A percentile compares a stretch with the other conserved stretches of the same genome.
phyloP scores from a whole-genome alignment of 768 basidiomycete species.

The Suillus tomentosus region DNA sequence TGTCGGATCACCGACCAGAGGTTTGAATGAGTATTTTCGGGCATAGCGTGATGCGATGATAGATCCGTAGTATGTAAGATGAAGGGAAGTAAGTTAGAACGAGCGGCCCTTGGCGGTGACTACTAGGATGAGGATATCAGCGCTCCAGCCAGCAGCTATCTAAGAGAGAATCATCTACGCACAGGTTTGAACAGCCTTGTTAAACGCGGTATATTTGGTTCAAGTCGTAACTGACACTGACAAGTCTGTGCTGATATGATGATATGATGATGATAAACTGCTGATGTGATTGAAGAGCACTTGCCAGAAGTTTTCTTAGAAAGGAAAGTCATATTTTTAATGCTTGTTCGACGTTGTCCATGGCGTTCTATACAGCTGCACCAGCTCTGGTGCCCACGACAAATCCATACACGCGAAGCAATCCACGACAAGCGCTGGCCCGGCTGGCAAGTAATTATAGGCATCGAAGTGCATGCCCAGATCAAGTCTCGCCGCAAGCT shows the following conservation, averaged over 20 bases:
- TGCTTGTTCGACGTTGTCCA: slow-evolving; percentile 24
- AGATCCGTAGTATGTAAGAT: not conserved
- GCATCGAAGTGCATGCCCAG: slow-evolving; percentile 96
- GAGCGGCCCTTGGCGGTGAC: not conserved
- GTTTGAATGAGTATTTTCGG: not conserved
- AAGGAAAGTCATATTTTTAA: slow-evolving; percentile 22
- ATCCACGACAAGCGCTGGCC: slow-evolving; percentile 57
- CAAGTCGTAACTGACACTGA: not conserved
- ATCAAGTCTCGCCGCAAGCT: slow-evolving; percentile 86
- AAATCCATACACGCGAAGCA: slow-evolving; percentile 13
- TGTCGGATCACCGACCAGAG: slow-evolving; percentile 28
- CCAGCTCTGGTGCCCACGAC: slow-evolving; percentile 17
- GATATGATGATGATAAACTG: not conserved
- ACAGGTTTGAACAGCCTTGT: not conserved
- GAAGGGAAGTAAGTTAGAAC: not conserved
- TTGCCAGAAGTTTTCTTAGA: slow-evolving; percentile 7
- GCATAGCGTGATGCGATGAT: not conserved
- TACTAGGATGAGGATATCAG: not conserved
- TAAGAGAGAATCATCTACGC: not conserved
- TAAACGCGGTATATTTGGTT: not conserved
- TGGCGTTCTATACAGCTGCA: slow-evolving; percentile 19
- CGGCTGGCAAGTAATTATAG: slow-evolving; percentile 88
- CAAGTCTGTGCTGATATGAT: not conserved
- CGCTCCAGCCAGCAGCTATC: not conserved
- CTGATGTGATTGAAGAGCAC: not conserved